Conservation (phyloP, 1,284 basidiomycete genomes). For the Omphalotus olearius region DNA sequence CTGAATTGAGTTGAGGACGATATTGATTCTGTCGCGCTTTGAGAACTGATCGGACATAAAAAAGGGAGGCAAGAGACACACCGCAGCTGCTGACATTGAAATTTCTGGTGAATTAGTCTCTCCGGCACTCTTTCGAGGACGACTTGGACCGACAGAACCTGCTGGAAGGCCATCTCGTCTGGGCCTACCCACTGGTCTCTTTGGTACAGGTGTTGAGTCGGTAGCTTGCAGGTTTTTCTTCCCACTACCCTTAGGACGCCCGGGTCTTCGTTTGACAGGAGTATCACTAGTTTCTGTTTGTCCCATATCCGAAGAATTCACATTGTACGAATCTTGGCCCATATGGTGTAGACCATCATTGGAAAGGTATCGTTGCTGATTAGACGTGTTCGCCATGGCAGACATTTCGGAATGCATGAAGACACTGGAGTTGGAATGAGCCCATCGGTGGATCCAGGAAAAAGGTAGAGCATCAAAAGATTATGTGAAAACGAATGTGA, state of each 20-base stretch:
- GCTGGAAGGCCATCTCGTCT: constrained; percentile 44
- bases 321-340: background rate
- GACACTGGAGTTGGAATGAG: background rate
- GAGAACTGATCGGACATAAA: too few relatives aligned
- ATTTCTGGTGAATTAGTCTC: too few relatives aligned
- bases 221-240: constrained; percentile 32
- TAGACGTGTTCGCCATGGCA: background rate
- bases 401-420: background rate
- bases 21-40: too few relatives aligned
- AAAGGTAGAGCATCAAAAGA: too few relatives aligned
- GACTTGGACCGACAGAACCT: constrained; percentile 29
- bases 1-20: too few relatives aligned
- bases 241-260: constrained; percentile 42
- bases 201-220: constrained; percentile 20
- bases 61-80: background rate
- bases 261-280: constrained; percentile 42
- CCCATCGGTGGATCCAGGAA: background rate
- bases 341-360: background rate
- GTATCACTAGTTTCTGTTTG: background rate
- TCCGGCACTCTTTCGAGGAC: constrained; percentile 1
- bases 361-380: too few relatives aligned
- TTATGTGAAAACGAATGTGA: too few relatives aligned
- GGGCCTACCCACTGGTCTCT: constrained; percentile 41
- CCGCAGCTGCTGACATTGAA: background rate
- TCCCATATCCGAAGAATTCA: constrained; percentile 4